These are phyloP conservation scores for Orbilia oligospora DNA, from an alignment of 2,329 filamentous ascomycete species.

Conservation along the genomic window DNA sequence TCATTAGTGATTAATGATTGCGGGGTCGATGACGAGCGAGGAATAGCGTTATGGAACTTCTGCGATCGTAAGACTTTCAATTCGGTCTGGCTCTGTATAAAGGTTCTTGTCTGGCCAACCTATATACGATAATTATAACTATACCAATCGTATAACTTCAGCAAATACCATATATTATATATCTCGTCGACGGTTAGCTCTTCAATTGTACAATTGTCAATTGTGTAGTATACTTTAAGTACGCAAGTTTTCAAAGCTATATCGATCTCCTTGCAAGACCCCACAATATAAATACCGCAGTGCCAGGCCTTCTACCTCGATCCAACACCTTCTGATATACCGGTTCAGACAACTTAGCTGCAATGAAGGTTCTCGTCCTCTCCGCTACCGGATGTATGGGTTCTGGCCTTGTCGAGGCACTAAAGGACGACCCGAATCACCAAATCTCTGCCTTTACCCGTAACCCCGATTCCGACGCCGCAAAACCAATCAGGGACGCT, in stretches of 20 bases:
- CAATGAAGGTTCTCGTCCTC: conserved; percentile 55
- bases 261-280: too few species aligned
- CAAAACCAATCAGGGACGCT: conserved; percentile 42
- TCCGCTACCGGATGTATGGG: conserved; percentile 56
- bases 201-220: too few species aligned
- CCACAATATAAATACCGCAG: too few species aligned
- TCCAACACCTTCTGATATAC: too few species aligned
- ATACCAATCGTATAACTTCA: too few species aligned
- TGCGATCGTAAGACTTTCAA: too few species aligned
- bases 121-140: background rate
- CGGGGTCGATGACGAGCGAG: background rate
- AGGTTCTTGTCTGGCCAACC: background rate
- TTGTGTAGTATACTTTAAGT: too few species aligned
- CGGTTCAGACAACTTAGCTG: background rate
- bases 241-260: too few species aligned
- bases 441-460: conserved; percentile 48
- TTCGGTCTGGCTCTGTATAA: background rate
- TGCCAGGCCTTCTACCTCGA: too few species aligned
- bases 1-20: background rate
- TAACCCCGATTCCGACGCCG: conserved; percentile 45
- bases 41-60: background rate
- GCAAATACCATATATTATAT: too few species aligned
- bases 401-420: conserved; percentile 40
- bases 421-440: conserved; percentile 49
- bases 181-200: too few species aligned